Percentiles rank a stretch among this genome's conserved stretches.
phyloP scores from a whole-genome alignment of 345 rosid species.

The Citrus australasica region DNA sequence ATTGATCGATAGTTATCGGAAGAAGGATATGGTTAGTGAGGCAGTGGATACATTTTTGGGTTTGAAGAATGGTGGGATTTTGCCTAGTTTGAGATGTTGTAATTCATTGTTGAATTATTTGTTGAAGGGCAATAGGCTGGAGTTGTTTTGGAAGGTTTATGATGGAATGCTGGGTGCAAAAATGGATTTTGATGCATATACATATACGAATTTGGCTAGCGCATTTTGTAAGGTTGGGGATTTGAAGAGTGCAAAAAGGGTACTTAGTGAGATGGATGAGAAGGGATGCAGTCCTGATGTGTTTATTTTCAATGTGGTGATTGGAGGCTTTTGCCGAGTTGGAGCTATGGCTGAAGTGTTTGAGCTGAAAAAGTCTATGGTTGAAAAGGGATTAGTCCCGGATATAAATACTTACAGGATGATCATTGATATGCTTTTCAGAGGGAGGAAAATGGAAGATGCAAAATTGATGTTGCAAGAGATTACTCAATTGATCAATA shows the following conservation, averaged over 20 bases:
- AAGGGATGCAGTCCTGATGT: slow-evolving; percentile 26
- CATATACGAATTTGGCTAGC: slow-evolving; percentile 25
- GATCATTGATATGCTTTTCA: slow-evolving; percentile 24
- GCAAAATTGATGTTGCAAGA: slow-evolving; percentile 28
- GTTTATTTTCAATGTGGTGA: slow-evolving; percentile 29
- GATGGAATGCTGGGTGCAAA: slow-evolving; percentile 24
- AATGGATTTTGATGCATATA: slow-evolving; percentile 24
- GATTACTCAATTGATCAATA: slow-evolving; percentile 20
- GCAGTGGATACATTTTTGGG: slow-evolving; percentile 30
- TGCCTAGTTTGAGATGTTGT: slow-evolving; percentile 26
- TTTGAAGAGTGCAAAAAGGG: slow-evolving; percentile 20
- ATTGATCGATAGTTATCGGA: slow-evolving; percentile 29
- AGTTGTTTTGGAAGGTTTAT: slow-evolving; percentile 35
- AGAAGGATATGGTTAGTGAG: slow-evolving; percentile 16
- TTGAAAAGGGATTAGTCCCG: slow-evolving; percentile 23
- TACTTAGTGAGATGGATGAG: slow-evolving; percentile 30
- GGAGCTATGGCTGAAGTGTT: slow-evolving; percentile 26
- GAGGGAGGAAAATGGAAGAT: slow-evolving; percentile 21
- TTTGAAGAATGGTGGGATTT: slow-evolving; percentile 10
- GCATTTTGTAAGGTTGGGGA: slow-evolving; percentile 25
- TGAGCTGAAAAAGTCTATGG: slow-evolving; percentile 25
- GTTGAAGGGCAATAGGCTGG: slow-evolving; percentile 24
- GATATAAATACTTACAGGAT: slow-evolving; percentile 22
- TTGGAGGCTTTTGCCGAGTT: slow-evolving; percentile 27
- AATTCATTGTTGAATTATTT: slow-evolving; percentile 33